A percentile compares a stretch with the other conserved stretches of the same genome.
phyloP scores from a whole-genome alignment of 2,329 filamentous ascomycete genomes.

The Nemania sp. region DNA sequence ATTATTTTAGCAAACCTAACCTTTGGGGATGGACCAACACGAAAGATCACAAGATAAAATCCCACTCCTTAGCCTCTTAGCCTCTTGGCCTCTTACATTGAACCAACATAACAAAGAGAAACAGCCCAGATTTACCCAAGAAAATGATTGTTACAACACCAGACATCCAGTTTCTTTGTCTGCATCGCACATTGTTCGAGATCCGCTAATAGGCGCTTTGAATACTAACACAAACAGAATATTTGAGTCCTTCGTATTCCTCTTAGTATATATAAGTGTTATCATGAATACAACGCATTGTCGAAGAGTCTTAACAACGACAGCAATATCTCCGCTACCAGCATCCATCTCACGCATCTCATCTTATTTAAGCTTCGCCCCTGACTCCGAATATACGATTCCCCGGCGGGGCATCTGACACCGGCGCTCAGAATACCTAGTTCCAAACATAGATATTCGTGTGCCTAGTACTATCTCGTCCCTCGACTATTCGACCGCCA shows the following conservation, averaged over 20 bases:
- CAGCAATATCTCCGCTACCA: neutral
- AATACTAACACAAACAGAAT: neutral
- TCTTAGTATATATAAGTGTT: neutral
- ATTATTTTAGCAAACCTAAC: neutral
- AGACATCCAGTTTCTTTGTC: neutral
- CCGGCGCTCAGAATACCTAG: neutral
- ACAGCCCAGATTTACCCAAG: neutral
- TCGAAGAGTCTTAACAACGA: neutral
- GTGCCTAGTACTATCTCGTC: neutral
- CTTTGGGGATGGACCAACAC: neutral
- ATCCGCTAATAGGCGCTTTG: neutral
- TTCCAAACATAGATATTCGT: neutral
- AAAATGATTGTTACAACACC: neutral
- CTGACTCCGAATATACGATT: neutral
- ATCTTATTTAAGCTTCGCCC: neutral
- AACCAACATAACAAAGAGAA: neutral
- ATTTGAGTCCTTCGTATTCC: neutral
- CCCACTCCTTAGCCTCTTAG: neutral
- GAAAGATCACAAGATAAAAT: neutral
- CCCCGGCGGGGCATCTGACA: neutral
- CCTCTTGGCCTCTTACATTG: neutral
- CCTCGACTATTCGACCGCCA: neutral
- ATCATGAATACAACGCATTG: neutral
- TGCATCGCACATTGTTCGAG: neutral
- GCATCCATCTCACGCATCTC: neutral